Evolutionary conservation across 2,329 filamentous ascomycete genomes (phyloP), one percentile per base, ranked within the genome.

Genomic region (Fusarium pseudoanthophilum): DNA sequence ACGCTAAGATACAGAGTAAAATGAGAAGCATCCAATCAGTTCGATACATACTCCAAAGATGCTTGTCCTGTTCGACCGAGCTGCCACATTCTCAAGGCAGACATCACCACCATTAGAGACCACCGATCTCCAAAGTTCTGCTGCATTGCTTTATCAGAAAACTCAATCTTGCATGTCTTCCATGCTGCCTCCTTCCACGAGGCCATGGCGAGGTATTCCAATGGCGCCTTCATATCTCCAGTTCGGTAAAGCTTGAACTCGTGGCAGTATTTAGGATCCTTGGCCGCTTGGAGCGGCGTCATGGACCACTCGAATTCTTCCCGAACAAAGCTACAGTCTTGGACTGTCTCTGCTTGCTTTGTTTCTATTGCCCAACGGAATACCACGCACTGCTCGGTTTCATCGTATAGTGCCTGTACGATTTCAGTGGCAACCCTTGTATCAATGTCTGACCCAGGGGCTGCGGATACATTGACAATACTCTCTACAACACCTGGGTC

Each of bases 131-230:
- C 71, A n/a, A 63, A 34, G 32, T 48, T 58, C 43, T 67, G 53
- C n/a, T 67, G 67, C 2, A 60, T 42, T 21, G 24, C 60, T 26
- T 65, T 69, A 24, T 71, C 71, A 24, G 61, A 71, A 24, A 73
- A 71, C 39, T 74, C 71, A 37, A 73, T 73, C 16, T 67, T 73
- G 32, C 71, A 73, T 20, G 71, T 74, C 39, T 73, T 73, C 71
- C 71, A 73, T 30, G 71, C 71, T 20, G 71, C 71, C 4, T 73
- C 71, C 40, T 73, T 73, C 71, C 71, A 73, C 8, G 71, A 73
- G 18, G 67, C 70, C 48, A 57, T 74, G 3, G 71, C 71, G 18
- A 73, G 66, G 20, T 71, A 65, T 24, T 71, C 71, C 16, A 65
- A 45, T 10, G 67, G 67, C 28, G 60, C 67, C 36, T 69, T 69